These are phyloP conservation scores for Mucor sp. DNA, from an alignment of 371 early-diverging fungal species.

Conservation along the genomic window DNA sequence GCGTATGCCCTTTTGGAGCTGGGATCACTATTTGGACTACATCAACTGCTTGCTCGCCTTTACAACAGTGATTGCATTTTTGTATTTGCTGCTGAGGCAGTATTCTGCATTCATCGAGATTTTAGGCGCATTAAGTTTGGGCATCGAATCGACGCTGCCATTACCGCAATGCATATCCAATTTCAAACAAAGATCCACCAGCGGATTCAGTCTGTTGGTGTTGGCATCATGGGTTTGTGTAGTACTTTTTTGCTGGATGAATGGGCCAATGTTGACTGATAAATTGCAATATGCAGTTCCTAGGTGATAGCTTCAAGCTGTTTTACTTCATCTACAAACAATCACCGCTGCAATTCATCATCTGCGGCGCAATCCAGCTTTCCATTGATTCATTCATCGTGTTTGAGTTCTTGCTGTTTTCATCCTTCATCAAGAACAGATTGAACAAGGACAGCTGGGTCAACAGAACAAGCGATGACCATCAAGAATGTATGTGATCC, in stretches of 20 bases:
- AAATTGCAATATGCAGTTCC: conserved; percentile 30
- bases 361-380: conserved; percentile 65
- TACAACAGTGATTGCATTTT: conserved; percentile 34
- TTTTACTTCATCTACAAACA: conserved; percentile 59
- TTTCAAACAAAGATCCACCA: conserved; percentile 50
- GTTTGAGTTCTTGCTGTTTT: conserved; percentile 54
- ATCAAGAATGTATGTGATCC: conserved; percentile 10
- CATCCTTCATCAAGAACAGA: conserved; percentile 23
- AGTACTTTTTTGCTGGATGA: neutral
- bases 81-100: conserved; percentile 33
- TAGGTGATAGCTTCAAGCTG: conserved; percentile 69
- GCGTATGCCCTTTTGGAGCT: conserved; percentile 34
- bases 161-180: conserved; percentile 64
- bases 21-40: conserved; percentile 49
- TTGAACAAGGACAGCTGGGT: conserved; percentile 6
- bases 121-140: conserved; percentile 46
- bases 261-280: neutral
- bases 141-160: conserved; percentile 66
- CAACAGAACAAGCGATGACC: conserved; percentile 1
- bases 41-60: conserved; percentile 47
- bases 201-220: conserved; percentile 54
- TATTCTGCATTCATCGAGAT: conserved; percentile 34
- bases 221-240: conserved; percentile 42
- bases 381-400: conserved; percentile 62
- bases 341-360: conserved; percentile 65